phyloP scores from a whole-genome alignment of 2,329 filamentous ascomycete species.

The Fusarium veterinarium region DNA sequence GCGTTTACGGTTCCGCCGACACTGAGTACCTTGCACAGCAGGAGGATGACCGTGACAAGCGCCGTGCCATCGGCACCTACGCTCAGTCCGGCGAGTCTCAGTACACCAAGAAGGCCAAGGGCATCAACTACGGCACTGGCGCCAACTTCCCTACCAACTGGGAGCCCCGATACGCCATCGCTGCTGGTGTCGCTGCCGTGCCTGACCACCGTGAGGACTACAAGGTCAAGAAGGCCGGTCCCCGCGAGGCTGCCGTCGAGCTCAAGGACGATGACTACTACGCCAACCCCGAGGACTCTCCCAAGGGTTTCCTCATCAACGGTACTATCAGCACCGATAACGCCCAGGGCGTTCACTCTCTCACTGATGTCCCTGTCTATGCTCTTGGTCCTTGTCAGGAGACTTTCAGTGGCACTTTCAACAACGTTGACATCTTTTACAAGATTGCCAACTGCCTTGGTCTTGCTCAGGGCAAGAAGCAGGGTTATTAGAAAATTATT shows the following conservation, averaged over 20 bases:
- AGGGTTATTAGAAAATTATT: constrained; percentile 37
- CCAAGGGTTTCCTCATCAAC: constrained; percentile 77
- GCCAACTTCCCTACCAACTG: constrained; percentile 84
- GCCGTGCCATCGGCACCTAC: constrained; percentile 80
- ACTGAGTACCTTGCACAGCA: constrained; percentile 79
- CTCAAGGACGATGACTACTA: constrained; percentile 70
- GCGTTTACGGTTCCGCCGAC: constrained; percentile 82
- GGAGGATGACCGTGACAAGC: constrained; percentile 75
- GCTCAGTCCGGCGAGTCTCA: constrained; percentile 78
- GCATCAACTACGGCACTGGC: constrained; percentile 77
- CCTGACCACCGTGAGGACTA: constrained; percentile 84
- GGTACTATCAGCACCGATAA: constrained; percentile 76
- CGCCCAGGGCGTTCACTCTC: constrained; percentile 77
- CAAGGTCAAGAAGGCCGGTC: constrained; percentile 73
- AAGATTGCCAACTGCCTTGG: constrained; percentile 77
- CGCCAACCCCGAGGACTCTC: constrained; percentile 74
- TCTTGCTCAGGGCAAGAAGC: constrained; percentile 51
- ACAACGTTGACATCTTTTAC: constrained; percentile 79
- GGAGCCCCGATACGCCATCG: constrained; percentile 86
- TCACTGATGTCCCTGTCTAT: constrained; percentile 84
- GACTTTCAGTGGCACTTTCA: constrained; percentile 77
- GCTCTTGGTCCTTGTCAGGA: constrained; percentile 84
- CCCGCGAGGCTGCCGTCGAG: constrained; percentile 70
- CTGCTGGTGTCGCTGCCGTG: constrained; percentile 75
- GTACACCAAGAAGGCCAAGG: constrained; percentile 71